Percentiles rank a stretch among this genome's conserved stretches.
Conservation (phyloP, 73 alveolate species). For the Paramecium primaurelia region DNA sequence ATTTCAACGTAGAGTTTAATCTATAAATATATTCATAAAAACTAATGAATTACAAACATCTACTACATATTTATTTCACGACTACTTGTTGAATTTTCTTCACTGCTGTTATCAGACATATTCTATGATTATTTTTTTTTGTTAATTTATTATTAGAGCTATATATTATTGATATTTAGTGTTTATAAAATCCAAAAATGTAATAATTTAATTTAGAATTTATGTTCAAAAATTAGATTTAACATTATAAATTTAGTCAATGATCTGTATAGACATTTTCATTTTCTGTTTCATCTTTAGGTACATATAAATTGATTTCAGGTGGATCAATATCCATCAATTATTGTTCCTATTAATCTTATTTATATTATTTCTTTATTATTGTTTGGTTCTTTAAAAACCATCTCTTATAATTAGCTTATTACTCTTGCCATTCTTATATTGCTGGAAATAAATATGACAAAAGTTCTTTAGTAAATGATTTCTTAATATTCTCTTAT, state of each 20-base stretch:
- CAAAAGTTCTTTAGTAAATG: not conserved
- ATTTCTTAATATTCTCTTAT: not conserved
- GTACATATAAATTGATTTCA: not conserved
- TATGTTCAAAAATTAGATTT: not conserved
- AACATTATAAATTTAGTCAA: not conserved
- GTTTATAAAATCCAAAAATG: not conserved
- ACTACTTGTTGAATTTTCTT: constrained; percentile 38
- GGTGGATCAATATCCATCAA: constrained; percentile 40
- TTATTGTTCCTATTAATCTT: not conserved
- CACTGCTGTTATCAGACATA: not conserved
- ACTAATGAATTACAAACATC: not conserved
- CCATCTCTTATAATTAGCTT: constrained; percentile 42
- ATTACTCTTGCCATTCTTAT: constrained; percentile 18
- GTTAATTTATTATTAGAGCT: not conserved
- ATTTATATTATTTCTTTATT: not conserved
- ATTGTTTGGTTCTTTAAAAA: not conserved
- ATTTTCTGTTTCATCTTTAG: constrained; percentile 30
- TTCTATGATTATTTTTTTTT: not conserved
- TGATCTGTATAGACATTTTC: not conserved
- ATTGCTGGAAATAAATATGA: not conserved
- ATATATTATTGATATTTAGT: not conserved
- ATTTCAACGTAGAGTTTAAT: not conserved
- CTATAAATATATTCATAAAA: not conserved
- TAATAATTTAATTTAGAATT: not conserved
- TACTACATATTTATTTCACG: not conserved